Base-by-base conservation (phyloP, 2,329 filamentous ascomycete species). In the Didymella segeticola region DNA sequence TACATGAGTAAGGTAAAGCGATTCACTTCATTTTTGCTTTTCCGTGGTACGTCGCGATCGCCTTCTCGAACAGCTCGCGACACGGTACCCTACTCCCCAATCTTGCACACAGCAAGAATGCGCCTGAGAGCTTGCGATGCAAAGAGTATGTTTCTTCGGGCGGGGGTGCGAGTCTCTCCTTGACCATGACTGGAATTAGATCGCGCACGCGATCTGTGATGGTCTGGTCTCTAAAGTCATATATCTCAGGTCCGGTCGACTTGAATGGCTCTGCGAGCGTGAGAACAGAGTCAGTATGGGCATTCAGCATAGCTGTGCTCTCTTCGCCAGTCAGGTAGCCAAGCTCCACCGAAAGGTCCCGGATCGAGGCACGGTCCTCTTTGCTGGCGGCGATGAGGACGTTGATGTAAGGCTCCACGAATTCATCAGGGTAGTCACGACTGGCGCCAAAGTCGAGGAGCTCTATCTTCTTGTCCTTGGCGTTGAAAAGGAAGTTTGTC, bases 81-180 rank as follows among this genome's bases (percentile, higher is more conserved):
- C 93, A 97, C 52, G 81, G 81, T 2, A 99, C 93, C 60, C 86
- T 83, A 72, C 91, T 96, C 3, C 91, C 92, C 55, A 99, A 74
- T 61, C 87, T 84, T 0, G 95, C 93, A 74, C 95, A 99, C 15
- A 99, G 80, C 68, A 99, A 76, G 72, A 99, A 99, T 0, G 95
- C 96, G 0, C 95, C 95, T 73, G 92, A 96, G 48, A 99, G 78
- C 79, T 99, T 99, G 56, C 95, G 85, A 76, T 99, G 95, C 67
- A 99, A 77, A 72, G 89, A 93, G 71, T 99, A 99, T 46, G 95
- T 99, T 81, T 99, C 95, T 78, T 99, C 96, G 0, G 95, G 95
- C 20, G 96, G 95, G 20, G 95, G 93, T 14, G 91, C 86, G 17
- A 99, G 78, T 29, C 95, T 80, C 79, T 99, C 95, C 51, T 86